A percentile compares a stretch with the other conserved stretches of the same genome.
Evolutionary conservation across 1,284 basidiomycete species (phyloP).

Genomic region (Stereum hirsutum): DNA sequence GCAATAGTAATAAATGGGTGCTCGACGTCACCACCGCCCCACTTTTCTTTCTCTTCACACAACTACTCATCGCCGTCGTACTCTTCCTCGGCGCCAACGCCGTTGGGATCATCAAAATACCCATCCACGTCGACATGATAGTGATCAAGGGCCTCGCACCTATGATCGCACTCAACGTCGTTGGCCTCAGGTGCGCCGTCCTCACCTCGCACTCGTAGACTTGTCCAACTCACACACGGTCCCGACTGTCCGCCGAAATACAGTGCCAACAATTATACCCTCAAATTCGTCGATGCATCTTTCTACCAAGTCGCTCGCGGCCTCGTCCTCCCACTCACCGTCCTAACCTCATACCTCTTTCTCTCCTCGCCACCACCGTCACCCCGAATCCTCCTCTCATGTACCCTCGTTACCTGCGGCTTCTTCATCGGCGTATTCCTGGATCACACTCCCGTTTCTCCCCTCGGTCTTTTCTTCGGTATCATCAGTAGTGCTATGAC

Average conservation of each 20-base stretch:
- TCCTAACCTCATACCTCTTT: conserved; percentile 65
- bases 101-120: conserved; percentile 51
- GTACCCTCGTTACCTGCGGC: conserved; percentile 68
- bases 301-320: conserved; percentile 90
- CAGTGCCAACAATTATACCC: conserved; percentile 84
- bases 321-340: conserved; percentile 80
- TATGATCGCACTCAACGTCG: conserved; percentile 65
- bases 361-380: conserved; percentile 71
- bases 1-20: conserved; percentile 71
- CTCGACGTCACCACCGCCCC: conserved; percentile 59
- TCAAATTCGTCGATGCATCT: conserved; percentile 87
- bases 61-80: conserved; percentile 70
- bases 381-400: conserved; percentile 58
- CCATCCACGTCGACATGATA: conserved; percentile 47
- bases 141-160: conserved; percentile 66
- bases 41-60: conserved; percentile 79
- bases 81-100: conserved; percentile 62
- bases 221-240: conserved; percentile 45
- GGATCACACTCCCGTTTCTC: conserved; percentile 52
- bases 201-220: neutral
- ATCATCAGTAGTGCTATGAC: conserved; percentile 72
- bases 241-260: conserved; percentile 4
- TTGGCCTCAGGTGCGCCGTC: conserved; percentile 62
- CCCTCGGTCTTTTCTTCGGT: conserved; percentile 65
- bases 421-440: conserved; percentile 84